Conservation (phyloP, 129 eudicot species). For the Chrysanthemum seticuspe region DNA sequence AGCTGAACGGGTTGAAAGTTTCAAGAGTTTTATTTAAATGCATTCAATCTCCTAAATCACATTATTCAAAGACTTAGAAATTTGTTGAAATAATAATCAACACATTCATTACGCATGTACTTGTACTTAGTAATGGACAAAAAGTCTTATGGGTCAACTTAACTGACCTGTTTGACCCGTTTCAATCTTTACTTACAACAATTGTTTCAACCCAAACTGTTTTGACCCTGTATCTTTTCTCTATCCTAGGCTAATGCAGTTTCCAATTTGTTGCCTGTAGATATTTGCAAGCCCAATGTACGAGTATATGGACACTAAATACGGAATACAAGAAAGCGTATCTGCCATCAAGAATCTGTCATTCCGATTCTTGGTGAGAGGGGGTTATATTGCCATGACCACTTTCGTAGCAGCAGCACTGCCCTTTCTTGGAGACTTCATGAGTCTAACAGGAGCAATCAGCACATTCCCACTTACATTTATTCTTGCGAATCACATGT, state of each 20-base stretch:
- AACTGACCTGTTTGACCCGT: too few relatives aligned
- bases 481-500: slow-evolving; percentile 97
- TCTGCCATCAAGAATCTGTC: slow-evolving; percentile 50
- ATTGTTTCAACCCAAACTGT: background rate
- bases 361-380: slow-evolving; percentile 67
- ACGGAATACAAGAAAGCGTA: slow-evolving; percentile 64
- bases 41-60: background rate
- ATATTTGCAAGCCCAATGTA: slow-evolving; percentile 97
- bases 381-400: slow-evolving; percentile 60
- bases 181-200: too few relatives aligned
- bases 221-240: background rate
- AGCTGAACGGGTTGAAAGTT: background rate
- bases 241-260: background rate
- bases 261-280: slow-evolving; percentile 36
- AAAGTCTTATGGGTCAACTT: too few relatives aligned
- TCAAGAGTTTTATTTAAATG: background rate
- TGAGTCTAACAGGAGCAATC: slow-evolving; percentile 92
- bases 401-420: slow-evolving; percentile 70
- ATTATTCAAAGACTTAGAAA: too few relatives aligned
- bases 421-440: slow-evolving; percentile 95
- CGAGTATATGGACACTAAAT: slow-evolving; percentile 84
- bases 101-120: too few relatives aligned
- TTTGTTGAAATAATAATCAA: too few relatives aligned
- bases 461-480: slow-evolving; percentile 95
- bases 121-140: too few relatives aligned